These are phyloP conservation scores for Fusarium stilboides DNA, from an alignment of 2,329 filamentous ascomycete genomes.

Conservation along the genomic window DNA sequence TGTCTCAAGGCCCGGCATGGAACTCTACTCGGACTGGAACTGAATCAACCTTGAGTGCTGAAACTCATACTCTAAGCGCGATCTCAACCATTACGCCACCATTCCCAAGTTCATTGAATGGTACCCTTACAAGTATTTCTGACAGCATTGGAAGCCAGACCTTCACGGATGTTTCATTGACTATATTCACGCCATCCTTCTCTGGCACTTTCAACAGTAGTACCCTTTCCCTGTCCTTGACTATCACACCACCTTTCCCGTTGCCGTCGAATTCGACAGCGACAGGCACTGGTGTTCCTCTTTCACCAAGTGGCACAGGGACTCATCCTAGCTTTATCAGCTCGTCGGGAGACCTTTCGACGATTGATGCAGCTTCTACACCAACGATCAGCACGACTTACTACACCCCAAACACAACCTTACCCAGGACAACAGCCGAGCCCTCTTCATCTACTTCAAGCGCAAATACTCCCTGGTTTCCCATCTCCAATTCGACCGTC, in stretches of 20 bases:
- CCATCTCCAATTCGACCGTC: constrained; percentile 40
- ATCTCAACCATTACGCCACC: constrained; percentile 13
- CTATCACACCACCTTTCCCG: constrained; percentile 32
- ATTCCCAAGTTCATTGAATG: constrained; percentile 22
- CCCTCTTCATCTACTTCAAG: constrained; percentile 15
- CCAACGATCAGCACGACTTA: constrained; percentile 11
- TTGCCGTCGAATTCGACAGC: constrained; percentile 37
- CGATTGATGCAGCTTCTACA: constrained; percentile 1
- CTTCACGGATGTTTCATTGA: constrained; percentile 3
- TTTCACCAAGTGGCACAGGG: constrained; percentile 21
- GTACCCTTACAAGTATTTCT: constrained; percentile 16
- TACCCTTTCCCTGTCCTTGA: constrained; percentile 4
- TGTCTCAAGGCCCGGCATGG: constrained; percentile 7
- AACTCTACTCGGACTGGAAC: constrained; percentile 18
- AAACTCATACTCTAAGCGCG: constrained; percentile 1
- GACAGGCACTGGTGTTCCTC: constrained; percentile 15
- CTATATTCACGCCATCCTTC: constrained; percentile 23
- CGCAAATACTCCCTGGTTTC: constrained; percentile 21
- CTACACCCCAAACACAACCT: constrained; percentile 26
- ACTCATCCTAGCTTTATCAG: constrained; percentile 6
- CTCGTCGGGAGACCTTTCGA: constrained; percentile 8
- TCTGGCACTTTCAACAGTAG: constrained; percentile 15
- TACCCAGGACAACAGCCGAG: constrained; percentile 2
- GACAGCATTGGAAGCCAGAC: constrained; percentile 8
- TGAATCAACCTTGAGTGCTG: constrained; percentile 12